These are phyloP conservation scores for Tricholoma hemisulphureum DNA, from an alignment of 768 basidiomycete genomes.

Conservation along the genomic window DNA sequence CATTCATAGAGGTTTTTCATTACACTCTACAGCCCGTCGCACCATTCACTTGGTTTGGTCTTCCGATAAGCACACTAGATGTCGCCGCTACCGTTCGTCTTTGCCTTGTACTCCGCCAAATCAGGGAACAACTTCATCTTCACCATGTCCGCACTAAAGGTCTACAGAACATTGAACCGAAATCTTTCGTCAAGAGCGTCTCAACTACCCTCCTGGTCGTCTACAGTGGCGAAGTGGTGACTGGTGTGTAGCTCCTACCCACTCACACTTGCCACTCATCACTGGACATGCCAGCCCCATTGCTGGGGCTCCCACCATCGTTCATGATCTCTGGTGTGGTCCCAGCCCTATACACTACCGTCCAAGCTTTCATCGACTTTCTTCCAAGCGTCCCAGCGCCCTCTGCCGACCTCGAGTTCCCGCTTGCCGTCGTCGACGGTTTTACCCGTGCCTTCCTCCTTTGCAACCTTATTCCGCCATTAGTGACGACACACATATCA, in stretches of 20 bases:
- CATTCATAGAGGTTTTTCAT: constrained; percentile 51
- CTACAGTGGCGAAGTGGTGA: constrained; percentile 75
- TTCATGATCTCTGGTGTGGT: constrained; percentile 76
- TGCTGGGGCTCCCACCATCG: constrained; percentile 66
- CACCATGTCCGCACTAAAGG: constrained; percentile 45
- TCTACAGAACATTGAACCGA: constrained; percentile 39
- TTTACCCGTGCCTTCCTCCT: constrained; percentile 77
- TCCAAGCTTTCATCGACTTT: constrained; percentile 60
- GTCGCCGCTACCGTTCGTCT: constrained; percentile 66
- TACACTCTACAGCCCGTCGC: constrained; percentile 56
- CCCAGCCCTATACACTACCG: constrained; percentile 57
- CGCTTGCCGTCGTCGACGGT: constrained; percentile 72
- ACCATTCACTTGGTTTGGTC: constrained; percentile 67
- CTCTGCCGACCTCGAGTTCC: constrained; percentile 61
- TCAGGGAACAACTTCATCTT: constrained; percentile 49
- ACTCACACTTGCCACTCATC: constrained; percentile 4
- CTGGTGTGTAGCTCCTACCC: constrained; percentile 42
- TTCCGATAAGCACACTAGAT: constrained; percentile 61
- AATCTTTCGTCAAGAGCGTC: constrained; percentile 57
- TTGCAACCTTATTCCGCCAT: constrained; percentile 73
- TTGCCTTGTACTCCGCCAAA: constrained; percentile 65
- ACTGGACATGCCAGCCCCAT: constrained; percentile 44
- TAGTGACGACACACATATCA: constrained; percentile 53
- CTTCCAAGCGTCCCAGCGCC: constrained; percentile 57
- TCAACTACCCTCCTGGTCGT: constrained; percentile 64